Conservation (phyloP, 805 yeast genomes). For the Starmerella vaccinii region DNA sequence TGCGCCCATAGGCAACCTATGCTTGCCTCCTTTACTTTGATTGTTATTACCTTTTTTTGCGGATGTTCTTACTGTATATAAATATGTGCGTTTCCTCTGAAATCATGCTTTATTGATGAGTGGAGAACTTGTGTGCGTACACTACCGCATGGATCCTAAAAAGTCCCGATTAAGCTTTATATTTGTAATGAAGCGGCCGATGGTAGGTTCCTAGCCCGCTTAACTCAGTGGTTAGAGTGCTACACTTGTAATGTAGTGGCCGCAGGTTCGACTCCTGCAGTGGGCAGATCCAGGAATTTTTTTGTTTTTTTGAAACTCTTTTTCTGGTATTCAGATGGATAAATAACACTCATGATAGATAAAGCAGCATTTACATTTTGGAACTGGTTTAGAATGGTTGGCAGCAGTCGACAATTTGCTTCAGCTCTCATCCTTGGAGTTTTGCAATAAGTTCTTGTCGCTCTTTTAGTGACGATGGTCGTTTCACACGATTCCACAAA, state of each 20-base stretch:
- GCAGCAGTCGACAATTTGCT: background rate
- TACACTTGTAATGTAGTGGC: conserved; percentile 25
- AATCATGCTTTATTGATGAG: no score
- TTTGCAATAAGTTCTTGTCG: conserved; percentile 7
- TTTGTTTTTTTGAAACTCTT: background rate
- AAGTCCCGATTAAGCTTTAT: no score
- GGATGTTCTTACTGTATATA: background rate
- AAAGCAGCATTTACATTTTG: background rate
- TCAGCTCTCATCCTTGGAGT: background rate
- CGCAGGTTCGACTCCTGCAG: conserved; percentile 27
- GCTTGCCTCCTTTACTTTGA: background rate
- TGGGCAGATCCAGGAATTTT: conserved; percentile 18
- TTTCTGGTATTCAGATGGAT: background rate
- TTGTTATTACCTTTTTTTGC: background rate
- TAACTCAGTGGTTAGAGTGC: conserved; percentile 25
- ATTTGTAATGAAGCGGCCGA: background rate
- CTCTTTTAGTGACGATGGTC: conserved; percentile 30
- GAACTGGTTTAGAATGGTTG: background rate
- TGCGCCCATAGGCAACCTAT: background rate
- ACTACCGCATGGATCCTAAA: no score
- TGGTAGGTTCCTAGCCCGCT: conserved; percentile 16
- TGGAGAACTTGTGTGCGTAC: no score
- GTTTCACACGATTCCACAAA: conserved; percentile 73
- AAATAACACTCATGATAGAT: background rate
- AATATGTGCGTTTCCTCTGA: background rate